Base-by-base conservation (phyloP, 176 grass and related monocot species). In the Elymus sibiricus region DNA sequence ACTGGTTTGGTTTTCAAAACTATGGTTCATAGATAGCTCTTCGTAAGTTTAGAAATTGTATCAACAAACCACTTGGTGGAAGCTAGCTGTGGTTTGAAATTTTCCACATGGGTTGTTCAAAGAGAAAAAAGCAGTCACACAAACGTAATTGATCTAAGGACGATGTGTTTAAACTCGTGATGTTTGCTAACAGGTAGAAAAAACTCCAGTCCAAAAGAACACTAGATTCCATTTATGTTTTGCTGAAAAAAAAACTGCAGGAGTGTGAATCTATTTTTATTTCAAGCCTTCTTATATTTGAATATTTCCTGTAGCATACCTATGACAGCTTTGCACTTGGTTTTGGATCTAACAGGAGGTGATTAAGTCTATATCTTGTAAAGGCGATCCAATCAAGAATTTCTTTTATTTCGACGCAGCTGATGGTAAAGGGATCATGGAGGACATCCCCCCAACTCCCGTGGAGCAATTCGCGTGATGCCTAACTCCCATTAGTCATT, bases 301-400 rank as follows among this genome's bases (percentile, higher is more conserved):
- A 1, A 4, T 65, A 51, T 16, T 51, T 78, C 76, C 15, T 60
- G 24, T 31, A 34, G 39, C 37, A 56, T 42, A 47, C 32, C 74
- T 11, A 74, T 90, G 11, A 90, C 8, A 34, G 13, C 6, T 53
- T 61, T 38, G 22, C 9, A 25, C 53, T 85, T n/a, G 78, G 7
- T 77, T 72, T 66, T 16, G 40, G 76, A 75, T 79, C 46, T 66
- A 77, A 74, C 51, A 99, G 97, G 97, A 99, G 78, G 92, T 94
- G 82, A 96, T 96, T 31, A 99, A 96, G 83, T 93, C 84, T 31
- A 96, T 99, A 87, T 99, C 97, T 31, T 89, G 88, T 11, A 99
- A 99, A 77, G 97, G 94, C 39, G 94, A 94, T 63, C 88, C 97
- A 1, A 61, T 99, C 15, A 99, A 99, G 82, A 99, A 96, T 82